Evolutionary conservation across 768 basidiomycete genomes (phyloP).

Genomic region (Mycena rosella): DNA sequence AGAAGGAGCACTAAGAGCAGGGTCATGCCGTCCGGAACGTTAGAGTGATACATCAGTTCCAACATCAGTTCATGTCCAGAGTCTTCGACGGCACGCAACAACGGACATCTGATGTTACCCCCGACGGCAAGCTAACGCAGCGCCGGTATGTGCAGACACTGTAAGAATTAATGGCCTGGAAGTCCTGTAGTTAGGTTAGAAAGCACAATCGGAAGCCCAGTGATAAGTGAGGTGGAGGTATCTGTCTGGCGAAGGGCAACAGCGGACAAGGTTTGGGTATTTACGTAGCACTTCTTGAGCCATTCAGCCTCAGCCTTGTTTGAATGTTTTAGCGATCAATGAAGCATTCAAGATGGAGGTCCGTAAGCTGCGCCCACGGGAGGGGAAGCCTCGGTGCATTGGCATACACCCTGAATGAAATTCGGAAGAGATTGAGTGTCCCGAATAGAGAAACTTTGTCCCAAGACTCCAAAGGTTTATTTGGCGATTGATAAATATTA

Average conservation of each 20-base stretch:
- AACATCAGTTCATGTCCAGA: background rate
- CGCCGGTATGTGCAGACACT: background rate
- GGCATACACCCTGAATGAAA: background rate
- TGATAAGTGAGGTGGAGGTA: background rate
- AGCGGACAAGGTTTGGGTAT: background rate
- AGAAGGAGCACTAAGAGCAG: background rate
- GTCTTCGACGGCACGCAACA: too few species aligned
- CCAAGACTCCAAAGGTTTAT: background rate
- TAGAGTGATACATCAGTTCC: background rate
- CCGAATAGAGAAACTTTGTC: background rate
- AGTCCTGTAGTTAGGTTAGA: background rate
- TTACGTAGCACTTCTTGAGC: background rate
- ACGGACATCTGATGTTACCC: too few species aligned
- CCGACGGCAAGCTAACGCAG: background rate
- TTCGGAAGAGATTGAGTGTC: background rate
- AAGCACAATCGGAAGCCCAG: background rate
- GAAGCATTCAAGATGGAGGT: background rate
- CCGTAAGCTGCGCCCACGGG: conserved; percentile 14
- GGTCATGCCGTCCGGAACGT: background rate
- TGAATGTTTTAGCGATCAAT: too few species aligned
- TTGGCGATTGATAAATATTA: background rate
- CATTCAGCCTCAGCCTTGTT: background rate
- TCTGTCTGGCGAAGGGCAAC: background rate
- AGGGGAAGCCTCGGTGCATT: conserved; percentile 3
- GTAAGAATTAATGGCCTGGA: background rate